Evolutionary conservation across 805 yeast species (phyloP).

Genomic region (Myxozyma mucilagina): DNA sequence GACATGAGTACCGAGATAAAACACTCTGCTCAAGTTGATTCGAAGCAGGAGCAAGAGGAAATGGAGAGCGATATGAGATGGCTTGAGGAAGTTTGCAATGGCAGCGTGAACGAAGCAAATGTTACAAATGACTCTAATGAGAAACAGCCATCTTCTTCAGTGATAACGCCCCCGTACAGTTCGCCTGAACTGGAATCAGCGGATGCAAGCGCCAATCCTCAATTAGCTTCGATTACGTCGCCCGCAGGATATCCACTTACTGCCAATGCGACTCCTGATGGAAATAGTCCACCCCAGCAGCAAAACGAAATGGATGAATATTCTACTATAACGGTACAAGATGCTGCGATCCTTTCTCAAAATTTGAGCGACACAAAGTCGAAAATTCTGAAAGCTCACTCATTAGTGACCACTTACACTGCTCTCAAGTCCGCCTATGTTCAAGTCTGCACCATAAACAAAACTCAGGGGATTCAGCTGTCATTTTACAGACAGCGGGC

Average conservation of each 20-base stretch:
- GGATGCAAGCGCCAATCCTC: background rate
- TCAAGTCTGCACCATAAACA: constrained; percentile 32
- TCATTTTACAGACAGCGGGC: constrained; percentile 6
- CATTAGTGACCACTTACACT: constrained; percentile 36
- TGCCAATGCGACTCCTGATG: constrained; percentile 1
- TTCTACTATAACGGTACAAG: background rate
- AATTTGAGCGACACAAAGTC: constrained; percentile 30
- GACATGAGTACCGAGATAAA: no score
- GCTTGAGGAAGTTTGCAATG: background rate
- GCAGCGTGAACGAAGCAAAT: background rate
- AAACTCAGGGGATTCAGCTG: constrained; percentile 9
- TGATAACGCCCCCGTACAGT: constrained; percentile 4
- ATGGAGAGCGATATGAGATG: background rate
- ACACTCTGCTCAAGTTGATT: background rate
- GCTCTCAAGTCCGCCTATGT: constrained; percentile 35
- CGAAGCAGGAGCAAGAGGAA: background rate
- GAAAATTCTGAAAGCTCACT: constrained; percentile 33
- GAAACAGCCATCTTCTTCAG: background rate
- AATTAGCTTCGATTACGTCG: background rate
- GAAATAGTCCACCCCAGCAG: background rate
- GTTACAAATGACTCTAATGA: background rate
- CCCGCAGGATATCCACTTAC: background rate
- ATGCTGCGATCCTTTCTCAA: background rate
- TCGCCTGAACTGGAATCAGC: background rate
- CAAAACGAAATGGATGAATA: background rate